phyloP scores from a whole-genome alignment of 2,329 filamentous ascomycete genomes.

The Pestalotiopsis sp. region DNA sequence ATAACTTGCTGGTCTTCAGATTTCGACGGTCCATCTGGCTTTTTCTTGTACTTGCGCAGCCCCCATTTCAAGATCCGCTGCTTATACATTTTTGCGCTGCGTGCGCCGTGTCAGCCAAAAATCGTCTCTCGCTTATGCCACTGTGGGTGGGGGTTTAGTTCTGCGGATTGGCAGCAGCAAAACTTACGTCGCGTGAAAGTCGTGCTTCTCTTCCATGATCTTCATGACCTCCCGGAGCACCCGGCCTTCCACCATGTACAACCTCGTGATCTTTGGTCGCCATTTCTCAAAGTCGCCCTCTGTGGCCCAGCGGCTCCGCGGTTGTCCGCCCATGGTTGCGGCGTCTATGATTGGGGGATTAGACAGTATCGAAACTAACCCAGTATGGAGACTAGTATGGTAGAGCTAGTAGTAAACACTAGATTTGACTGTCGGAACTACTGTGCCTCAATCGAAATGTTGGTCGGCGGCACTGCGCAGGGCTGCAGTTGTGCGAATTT shows the following conservation, averaged over 20 bases:
- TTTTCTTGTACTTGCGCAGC: constrained; percentile 10
- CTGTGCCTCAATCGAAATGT: too few relatives aligned
- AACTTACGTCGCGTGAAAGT: constrained; percentile 13
- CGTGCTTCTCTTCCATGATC: constrained; percentile 10
- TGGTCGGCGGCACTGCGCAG: too few relatives aligned
- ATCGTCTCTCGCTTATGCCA: not conserved
- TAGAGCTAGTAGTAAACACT: too few relatives aligned
- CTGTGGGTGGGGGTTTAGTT: not conserved
- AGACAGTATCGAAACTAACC: too few relatives aligned
- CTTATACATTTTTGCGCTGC: constrained; percentile 13
- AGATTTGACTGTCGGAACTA: too few relatives aligned
- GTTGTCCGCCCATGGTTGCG: not conserved
- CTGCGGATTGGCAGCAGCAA: not conserved
- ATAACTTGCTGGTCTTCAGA: not conserved
- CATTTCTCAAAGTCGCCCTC: constrained; percentile 9
- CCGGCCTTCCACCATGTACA: constrained; percentile 12
- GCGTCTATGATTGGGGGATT: not conserved
- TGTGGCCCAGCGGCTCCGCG: constrained; percentile 9
- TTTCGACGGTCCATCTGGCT: not conserved
- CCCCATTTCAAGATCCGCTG: constrained; percentile 6
- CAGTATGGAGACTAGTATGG: too few relatives aligned
- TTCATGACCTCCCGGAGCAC: constrained; percentile 1
- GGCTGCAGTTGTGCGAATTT: too few relatives aligned
- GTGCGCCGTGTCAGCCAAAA: not conserved
- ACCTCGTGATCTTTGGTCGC: constrained; percentile 4